These are phyloP conservation scores for Penicillium brevicompactum DNA, from an alignment of 2,329 filamentous ascomycete species.

Conservation along the genomic window DNA sequence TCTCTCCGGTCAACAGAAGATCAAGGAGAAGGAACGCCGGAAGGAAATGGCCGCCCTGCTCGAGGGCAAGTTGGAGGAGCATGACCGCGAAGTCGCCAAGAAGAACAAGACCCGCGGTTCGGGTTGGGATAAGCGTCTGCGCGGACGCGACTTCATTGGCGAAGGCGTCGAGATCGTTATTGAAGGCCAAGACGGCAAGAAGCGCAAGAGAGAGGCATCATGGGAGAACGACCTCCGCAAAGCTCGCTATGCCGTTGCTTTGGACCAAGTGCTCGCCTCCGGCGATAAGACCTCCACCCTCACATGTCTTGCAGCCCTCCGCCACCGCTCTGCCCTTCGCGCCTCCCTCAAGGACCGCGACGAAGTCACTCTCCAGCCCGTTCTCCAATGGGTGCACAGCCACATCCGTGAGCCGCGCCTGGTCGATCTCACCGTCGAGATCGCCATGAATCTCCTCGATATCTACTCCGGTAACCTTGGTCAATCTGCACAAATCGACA, in stretches of 20 bases:
- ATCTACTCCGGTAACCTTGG: slow-evolving; percentile 81
- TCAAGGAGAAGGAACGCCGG: slow-evolving; percentile 72
- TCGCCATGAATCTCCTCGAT: slow-evolving; percentile 79
- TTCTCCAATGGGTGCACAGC: slow-evolving; percentile 79
- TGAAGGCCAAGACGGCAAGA: slow-evolving; percentile 64
- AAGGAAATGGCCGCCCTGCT: slow-evolving; percentile 84
- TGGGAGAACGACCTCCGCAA: slow-evolving; percentile 85
- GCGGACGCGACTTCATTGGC: slow-evolving; percentile 77
- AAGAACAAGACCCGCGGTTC: slow-evolving; percentile 64
- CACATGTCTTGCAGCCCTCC: slow-evolving; percentile 79
- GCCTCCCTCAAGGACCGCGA: slow-evolving; percentile 79
- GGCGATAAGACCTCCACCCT: slow-evolving; percentile 65
- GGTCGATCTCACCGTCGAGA: slow-evolving; percentile 78
- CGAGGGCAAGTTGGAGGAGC: slow-evolving; percentile 74
- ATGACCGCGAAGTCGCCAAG: slow-evolving; percentile 72
- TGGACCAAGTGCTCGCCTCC: slow-evolving; percentile 74
- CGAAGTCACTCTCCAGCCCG: slow-evolving; percentile 76
- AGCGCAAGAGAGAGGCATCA: slow-evolving; percentile 64
- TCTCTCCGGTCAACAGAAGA: slow-evolving; percentile 79
- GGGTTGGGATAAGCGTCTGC: slow-evolving; percentile 63
- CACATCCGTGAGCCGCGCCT: slow-evolving; percentile 83
- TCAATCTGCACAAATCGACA: slow-evolving; percentile 71
- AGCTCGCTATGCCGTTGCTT: slow-evolving; percentile 72
- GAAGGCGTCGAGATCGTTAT: slow-evolving; percentile 88
- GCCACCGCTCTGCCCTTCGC: slow-evolving; percentile 82